Conservation (phyloP, 2,329 filamentous ascomycete species). For the Cordyceps militaris region DNA sequence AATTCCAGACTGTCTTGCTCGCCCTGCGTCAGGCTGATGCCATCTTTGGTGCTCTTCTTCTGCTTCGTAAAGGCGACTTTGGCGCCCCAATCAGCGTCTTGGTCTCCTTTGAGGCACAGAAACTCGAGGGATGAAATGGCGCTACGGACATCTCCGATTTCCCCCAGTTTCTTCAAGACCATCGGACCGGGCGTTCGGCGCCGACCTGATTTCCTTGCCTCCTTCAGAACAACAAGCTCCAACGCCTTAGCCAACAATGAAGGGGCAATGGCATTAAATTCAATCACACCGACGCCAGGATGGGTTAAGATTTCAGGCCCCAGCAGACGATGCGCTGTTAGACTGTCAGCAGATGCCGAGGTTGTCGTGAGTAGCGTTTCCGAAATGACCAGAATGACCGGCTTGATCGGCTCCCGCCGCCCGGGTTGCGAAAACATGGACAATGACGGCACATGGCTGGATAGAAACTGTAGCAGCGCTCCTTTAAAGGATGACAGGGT, state of each 20-base stretch:
- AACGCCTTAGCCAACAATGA: constrained; percentile 81
- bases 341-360: constrained; percentile 78
- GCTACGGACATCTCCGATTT: constrained; percentile 85
- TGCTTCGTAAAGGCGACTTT: constrained; percentile 64
- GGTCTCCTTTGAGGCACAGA: constrained; percentile 74
- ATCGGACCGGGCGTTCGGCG: constrained; percentile 68
- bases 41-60: constrained; percentile 53
- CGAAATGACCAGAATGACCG: constrained; percentile 83
- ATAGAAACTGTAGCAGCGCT: constrained; percentile 68
- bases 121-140: constrained; percentile 92
- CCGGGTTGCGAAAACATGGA: constrained; percentile 38
- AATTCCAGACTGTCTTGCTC: constrained; percentile 75
- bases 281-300: constrained; percentile 69
- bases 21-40: constrained; percentile 59
- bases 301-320: constrained; percentile 82
- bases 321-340: constrained; percentile 84
- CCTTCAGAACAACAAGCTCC: constrained; percentile 74
- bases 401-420: constrained; percentile 47
- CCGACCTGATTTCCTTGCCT: constrained; percentile 70
- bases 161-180: constrained; percentile 71
- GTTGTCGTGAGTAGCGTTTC: constrained; percentile 83
- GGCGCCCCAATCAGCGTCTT: constrained; percentile 66
- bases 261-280: constrained; percentile 88
- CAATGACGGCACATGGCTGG: constrained; percentile 54
- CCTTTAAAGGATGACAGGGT: constrained; percentile 65